Base-by-base conservation (phyloP, 2,329 filamentous ascomycete genomes). In the Fusarium dlaminii region DNA sequence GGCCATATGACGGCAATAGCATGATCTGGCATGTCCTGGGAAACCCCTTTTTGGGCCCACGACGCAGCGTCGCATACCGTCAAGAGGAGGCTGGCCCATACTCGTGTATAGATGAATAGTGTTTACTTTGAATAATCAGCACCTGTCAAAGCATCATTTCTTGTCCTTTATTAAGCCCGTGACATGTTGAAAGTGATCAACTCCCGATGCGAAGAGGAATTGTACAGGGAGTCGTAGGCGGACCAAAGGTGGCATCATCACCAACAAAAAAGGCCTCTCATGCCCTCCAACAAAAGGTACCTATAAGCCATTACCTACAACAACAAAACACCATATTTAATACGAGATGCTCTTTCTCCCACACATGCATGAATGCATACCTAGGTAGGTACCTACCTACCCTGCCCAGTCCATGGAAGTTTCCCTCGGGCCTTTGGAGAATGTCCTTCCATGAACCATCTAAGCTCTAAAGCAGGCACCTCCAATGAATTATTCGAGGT, bases 101-200 rank as follows among this genome's bases (percentile, higher is more conserved):
- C 79, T 77, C 77, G 77, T 82, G 80, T 82, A 81, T 81, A 82
- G 79, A 81, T 80, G 79, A 76, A 77, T 78, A 75, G 74, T 76
- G 77, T 78, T 78, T 74, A 75, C 76, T 81, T 76, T 74, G 51
- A 77, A 81, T 80, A 80, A 81, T 80, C 73, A 77, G 37, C 68
- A 63, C 76, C 75, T 77, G 76, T 78, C 76, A 76, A 76, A 71
- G 63, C 42, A 45, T 56, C 37, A 71, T 32, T n/a, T 36, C 17
- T 30, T 45, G 24, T 12, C 10, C 20, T 39, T 13, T n/a, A 40
- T 43, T 18, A 34, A 30, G 30, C 27, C 24, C 43, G 42, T 59
- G 43, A 42, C 24, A 29, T 58, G 30, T 36, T 10, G 39, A 24
- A 43, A 37, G 15, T 22, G 17, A 51, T n/a, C 14, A 36, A 18